Percentiles rank a stretch among this genome's conserved stretches.
Evolutionary conservation across 2,329 filamentous ascomycete species (phyloP).

Genomic region (Hirsutella rhossiliensis): DNA sequence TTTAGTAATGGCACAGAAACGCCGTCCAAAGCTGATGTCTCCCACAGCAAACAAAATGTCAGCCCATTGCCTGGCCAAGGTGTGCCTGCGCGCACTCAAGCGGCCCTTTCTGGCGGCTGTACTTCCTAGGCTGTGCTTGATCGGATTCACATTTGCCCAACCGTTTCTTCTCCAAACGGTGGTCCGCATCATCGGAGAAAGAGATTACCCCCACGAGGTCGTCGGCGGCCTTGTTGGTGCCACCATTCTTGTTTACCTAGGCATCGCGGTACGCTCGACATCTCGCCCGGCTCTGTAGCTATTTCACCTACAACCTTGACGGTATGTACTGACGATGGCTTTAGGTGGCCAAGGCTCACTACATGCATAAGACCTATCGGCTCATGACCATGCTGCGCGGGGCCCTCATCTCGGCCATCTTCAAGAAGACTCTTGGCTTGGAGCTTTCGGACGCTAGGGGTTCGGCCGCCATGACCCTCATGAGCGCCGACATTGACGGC

Average conservation of each 20-base stretch:
- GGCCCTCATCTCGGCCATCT: constrained; percentile 30
- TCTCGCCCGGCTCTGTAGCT: background rate
- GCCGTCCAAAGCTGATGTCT: too few species aligned
- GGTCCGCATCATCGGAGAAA: constrained; percentile 13
- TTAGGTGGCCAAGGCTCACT: constrained; percentile 8
- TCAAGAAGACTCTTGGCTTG: constrained; percentile 27
- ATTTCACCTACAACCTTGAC: too few species aligned
- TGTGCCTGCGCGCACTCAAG: constrained; percentile 4
- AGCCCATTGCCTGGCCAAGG: constrained; percentile 3
- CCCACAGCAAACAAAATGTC: constrained; percentile 3
- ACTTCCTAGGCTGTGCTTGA: constrained; percentile 15
- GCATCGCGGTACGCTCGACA: constrained; percentile 23
- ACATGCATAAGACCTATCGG: constrained; percentile 19
- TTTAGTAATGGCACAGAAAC: too few species aligned
- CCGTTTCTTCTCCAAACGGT: constrained; percentile 24
- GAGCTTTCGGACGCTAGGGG: constrained; percentile 16
- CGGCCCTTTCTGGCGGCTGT: constrained; percentile 8
- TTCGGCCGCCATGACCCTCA: constrained; percentile 26
- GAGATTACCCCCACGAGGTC: constrained; percentile 8
- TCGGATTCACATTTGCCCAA: constrained; percentile 24
- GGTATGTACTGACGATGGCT: too few species aligned
- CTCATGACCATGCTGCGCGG: constrained; percentile 18
- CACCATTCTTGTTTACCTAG: constrained; percentile 24
- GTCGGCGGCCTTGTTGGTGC: constrained; percentile 25
- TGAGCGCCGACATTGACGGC: constrained; percentile 30